Percentiles rank a stretch among this genome's conserved stretches.
phyloP scores from a whole-genome alignment of 2,329 filamentous ascomycete genomes.

The Ceratocystis lukuohia region DNA sequence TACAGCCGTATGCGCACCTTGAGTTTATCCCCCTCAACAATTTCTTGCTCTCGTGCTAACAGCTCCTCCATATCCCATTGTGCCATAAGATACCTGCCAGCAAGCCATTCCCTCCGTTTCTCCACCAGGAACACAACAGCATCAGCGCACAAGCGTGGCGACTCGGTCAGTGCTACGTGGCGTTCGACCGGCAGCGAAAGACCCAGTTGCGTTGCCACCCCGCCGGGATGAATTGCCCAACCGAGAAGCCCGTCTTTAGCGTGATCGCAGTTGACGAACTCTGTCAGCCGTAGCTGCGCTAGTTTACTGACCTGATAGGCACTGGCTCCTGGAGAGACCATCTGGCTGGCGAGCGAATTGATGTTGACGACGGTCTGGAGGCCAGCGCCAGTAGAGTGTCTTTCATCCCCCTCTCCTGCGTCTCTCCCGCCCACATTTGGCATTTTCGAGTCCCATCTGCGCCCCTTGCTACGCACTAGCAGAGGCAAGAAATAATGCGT shows the following conservation, averaged over 20 bases:
- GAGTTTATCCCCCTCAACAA: slow-evolving; percentile 25
- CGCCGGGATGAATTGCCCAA: slow-evolving; percentile 31
- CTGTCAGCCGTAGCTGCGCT: slow-evolving; percentile 36
- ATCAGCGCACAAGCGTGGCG: slow-evolving; percentile 30
- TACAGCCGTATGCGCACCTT: slow-evolving; percentile 21
- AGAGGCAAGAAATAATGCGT: slow-evolving; percentile 37
- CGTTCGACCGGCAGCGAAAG: slow-evolving; percentile 4
- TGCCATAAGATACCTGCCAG: slow-evolving; percentile 32
- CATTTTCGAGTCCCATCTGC: slow-evolving; percentile 24
- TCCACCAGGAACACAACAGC: slow-evolving; percentile 32
- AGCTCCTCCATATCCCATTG: slow-evolving; percentile 38
- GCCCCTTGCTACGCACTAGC: slow-evolving; percentile 25
- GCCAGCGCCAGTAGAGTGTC: background rate
- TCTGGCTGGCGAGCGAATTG: slow-evolving; percentile 31
- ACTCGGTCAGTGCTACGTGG: slow-evolving; percentile 25
- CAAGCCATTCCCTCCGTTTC: slow-evolving; percentile 33
- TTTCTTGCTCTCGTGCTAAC: slow-evolving; percentile 29
- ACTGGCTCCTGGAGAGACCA: slow-evolving; percentile 27
- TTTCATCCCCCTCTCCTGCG: slow-evolving; percentile 21
- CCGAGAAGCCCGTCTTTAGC: slow-evolving; percentile 30
- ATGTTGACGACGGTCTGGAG: slow-evolving; percentile 32
- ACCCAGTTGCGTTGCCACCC: slow-evolving; percentile 28
- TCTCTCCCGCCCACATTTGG: background rate
- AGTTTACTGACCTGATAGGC: slow-evolving; percentile 38
- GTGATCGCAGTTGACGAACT: slow-evolving; percentile 36